These are phyloP conservation scores for Aphanomyces astaci DNA, from an alignment of 352 stramenopile genomes.

Conservation along the genomic window DNA sequence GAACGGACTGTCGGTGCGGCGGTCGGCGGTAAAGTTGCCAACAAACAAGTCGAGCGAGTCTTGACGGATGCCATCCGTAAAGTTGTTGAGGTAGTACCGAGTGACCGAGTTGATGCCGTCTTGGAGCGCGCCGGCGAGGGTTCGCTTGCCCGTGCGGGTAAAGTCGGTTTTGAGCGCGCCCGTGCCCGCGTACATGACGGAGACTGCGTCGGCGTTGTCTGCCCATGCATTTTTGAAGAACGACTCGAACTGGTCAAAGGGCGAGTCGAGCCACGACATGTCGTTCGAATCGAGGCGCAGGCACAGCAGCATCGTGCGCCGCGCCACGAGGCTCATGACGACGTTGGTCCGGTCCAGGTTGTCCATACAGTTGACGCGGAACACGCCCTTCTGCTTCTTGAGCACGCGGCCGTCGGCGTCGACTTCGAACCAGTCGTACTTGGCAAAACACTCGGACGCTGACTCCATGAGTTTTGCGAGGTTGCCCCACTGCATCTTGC, in stretches of 20 bases:
- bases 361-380: conserved; percentile 98
- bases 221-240: conserved; percentile 88
- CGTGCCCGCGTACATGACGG: conserved; percentile 89
- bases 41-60: conserved; percentile 90
- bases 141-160: conserved; percentile 91
- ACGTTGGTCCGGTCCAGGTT: conserved; percentile 97
- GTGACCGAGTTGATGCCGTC: conserved; percentile 93
- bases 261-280: conserved; percentile 39
- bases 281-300: conserved; percentile 35
- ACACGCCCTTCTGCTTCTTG: conserved; percentile 84
- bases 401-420: conserved; percentile 46
- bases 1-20: conserved; percentile 71
- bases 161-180: conserved; percentile 93
- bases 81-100: conserved; percentile 96
- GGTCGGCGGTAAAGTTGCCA: conserved; percentile 61
- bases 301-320: conserved; percentile 70
- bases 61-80: conserved; percentile 88
- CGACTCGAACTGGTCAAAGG: conserved; percentile 51
- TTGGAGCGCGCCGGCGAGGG: conserved; percentile 79
- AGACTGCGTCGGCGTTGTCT: conserved; percentile 94
- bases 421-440: conserved; percentile 65
- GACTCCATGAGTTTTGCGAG: conserved; percentile 81
- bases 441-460: conserved; percentile 53
- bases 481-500: conserved; percentile 89
- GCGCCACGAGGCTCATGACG: conserved; percentile 91